A percentile compares a stretch with the other conserved stretches of the same genome.
Conservation (phyloP, 2,329 filamentous ascomycete genomes). For the Rachicladosporium sp. region DNA sequence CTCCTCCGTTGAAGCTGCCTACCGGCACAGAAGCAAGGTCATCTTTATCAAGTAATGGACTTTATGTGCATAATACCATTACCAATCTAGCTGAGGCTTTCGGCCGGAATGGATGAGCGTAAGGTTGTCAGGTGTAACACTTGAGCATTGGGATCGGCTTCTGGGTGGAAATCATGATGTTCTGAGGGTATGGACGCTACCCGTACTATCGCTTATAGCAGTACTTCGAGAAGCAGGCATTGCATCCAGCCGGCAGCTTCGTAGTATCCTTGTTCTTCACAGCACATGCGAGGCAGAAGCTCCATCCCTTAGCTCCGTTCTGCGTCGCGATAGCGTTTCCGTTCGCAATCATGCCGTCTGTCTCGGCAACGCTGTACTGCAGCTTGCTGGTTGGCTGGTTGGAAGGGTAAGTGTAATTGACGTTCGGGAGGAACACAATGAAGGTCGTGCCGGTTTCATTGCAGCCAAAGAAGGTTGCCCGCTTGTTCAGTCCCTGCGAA, state of each 20-base stretch:
- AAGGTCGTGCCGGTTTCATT: slow-evolving; percentile 26
- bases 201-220: slow-evolving; percentile 15
- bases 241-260: slow-evolving; percentile 23
- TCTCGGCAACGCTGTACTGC: slow-evolving; percentile 25
- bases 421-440: slow-evolving; percentile 35
- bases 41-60: no score
- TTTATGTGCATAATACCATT: no score
- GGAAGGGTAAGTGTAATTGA: slow-evolving; percentile 24
- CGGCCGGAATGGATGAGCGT: no score
- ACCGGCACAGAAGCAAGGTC: no score
- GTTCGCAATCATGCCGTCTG: slow-evolving; percentile 29
- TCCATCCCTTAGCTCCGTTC: slow-evolving; percentile 25
- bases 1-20: no score
- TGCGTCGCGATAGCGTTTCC: slow-evolving; percentile 28
- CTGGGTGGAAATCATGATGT: no score
- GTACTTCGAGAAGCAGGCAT: slow-evolving; percentile 30
- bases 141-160: no score
- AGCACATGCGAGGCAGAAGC: slow-evolving; percentile 32
- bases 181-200: no score
- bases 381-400: slow-evolving; percentile 24
- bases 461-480: slow-evolving; percentile 54
- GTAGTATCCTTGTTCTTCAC: slow-evolving; percentile 25
- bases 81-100: no score
- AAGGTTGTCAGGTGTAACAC: no score
- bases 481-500: slow-evolving; percentile 45